These are phyloP conservation scores for Rutstroemia sydowiana DNA, from an alignment of 2,329 filamentous ascomycete genomes.

Conservation along the genomic window DNA sequence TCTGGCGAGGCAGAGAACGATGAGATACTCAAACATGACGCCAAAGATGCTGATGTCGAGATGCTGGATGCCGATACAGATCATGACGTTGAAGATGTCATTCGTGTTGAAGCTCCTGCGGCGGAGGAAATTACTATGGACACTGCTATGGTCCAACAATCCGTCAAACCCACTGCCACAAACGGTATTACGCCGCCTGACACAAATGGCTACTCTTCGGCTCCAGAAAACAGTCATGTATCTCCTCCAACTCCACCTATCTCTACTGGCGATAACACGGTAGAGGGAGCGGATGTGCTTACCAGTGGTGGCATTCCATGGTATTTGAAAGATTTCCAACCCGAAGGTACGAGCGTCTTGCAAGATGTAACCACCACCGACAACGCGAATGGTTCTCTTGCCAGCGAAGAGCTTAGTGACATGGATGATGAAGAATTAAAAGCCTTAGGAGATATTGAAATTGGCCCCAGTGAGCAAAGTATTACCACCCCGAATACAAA, in stretches of 20 bases:
- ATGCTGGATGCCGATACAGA: constrained; percentile 32
- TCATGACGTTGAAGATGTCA: constrained; percentile 12
- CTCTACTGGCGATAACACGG: constrained; percentile 46
- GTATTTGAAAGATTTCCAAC: constrained; percentile 79
- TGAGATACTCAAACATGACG: constrained; percentile 4
- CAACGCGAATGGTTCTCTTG: constrained; percentile 59
- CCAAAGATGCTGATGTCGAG: constrained; percentile 31
- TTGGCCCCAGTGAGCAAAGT: constrained; percentile 12
- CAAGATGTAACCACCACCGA: constrained; percentile 40
- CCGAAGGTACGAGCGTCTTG: constrained; percentile 69
- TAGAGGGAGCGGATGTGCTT: constrained; percentile 32
- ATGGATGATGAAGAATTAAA: constrained; percentile 86
- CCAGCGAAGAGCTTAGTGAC: constrained; percentile 85
- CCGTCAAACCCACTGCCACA: constrained; percentile 23
- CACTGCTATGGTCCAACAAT: constrained; percentile 5
- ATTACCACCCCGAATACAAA: constrained; percentile 13
- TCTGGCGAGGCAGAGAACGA: not conserved
- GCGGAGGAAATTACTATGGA: constrained; percentile 24
- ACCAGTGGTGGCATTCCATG: constrained; percentile 75
- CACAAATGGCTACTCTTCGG: constrained; percentile 37
- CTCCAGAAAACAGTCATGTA: constrained; percentile 15
- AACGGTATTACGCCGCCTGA: constrained; percentile 36
- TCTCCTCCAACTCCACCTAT: constrained; percentile 59
- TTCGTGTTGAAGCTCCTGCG: constrained; percentile 4
- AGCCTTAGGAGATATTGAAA: constrained; percentile 43